Conservation (phyloP, 2,329 filamentous ascomycete genomes). For the Neonectria punicea region DNA sequence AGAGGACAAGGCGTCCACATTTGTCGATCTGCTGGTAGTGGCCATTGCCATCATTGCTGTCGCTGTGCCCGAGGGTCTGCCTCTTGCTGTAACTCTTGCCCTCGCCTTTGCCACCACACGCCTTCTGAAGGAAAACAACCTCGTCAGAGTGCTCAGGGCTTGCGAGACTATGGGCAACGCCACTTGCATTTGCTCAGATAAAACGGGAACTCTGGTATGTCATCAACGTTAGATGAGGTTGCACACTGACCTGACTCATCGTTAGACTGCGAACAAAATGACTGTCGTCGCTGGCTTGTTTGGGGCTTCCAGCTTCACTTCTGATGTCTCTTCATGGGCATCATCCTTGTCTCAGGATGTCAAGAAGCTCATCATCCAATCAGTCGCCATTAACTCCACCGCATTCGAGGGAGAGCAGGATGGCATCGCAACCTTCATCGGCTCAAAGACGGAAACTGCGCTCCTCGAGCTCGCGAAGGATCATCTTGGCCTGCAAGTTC, state of each 20-base stretch:
- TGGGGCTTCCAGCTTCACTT: slow-evolving; percentile 34
- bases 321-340: slow-evolving; percentile 4
- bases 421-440: slow-evolving; percentile 56
- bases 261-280: slow-evolving; percentile 44
- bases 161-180: slow-evolving; percentile 79
- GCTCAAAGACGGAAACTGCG: slow-evolving; percentile 66
- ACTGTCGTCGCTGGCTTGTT: slow-evolving; percentile 38
- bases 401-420: slow-evolving; percentile 63
- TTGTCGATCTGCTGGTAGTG: slow-evolving; percentile 66
- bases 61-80: slow-evolving; percentile 72
- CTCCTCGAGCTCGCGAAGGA: slow-evolving; percentile 60
- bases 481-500: slow-evolving; percentile 58
- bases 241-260: slow-evolving; percentile 40
- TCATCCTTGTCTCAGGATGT: slow-evolving; percentile 33
- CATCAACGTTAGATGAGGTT: neutral
- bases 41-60: slow-evolving; percentile 68
- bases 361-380: slow-evolving; percentile 53
- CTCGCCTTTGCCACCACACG: slow-evolving; percentile 74
- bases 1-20: slow-evolving; percentile 20
- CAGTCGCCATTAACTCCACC: slow-evolving; percentile 65
- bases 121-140: slow-evolving; percentile 75
- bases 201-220: slow-evolving; percentile 44
- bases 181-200: slow-evolving; percentile 78
- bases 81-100: slow-evolving; percentile 73
- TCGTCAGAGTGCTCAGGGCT: slow-evolving; percentile 72